Evolutionary conservation across 139 green algal genomes (phyloP).

Genomic region (Micromonas commoda): DNA sequence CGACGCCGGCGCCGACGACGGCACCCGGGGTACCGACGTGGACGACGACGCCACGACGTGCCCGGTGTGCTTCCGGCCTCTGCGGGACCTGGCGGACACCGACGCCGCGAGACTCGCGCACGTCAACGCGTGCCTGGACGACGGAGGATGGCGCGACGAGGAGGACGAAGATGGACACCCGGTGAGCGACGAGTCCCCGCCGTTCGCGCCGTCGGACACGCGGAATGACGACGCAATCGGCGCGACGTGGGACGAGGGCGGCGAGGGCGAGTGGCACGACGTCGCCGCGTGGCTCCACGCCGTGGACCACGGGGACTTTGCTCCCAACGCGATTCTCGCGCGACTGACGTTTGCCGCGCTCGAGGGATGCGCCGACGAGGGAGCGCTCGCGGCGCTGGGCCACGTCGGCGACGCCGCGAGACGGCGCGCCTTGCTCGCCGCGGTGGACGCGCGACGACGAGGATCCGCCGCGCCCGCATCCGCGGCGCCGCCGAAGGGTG

Average conservation of each 20-base stretch:
- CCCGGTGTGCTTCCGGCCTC: background rate
- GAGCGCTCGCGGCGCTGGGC: background rate
- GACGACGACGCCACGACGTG: background rate
- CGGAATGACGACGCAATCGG: background rate
- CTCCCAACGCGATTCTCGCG: background rate
- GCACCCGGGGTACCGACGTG: background rate
- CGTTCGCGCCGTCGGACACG: too few species aligned
- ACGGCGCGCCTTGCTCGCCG: background rate
- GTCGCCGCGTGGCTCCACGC: background rate
- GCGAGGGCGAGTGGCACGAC: background rate
- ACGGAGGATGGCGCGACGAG: background rate
- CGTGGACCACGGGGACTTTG: background rate
- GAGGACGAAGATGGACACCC: background rate
- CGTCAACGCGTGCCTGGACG: background rate
- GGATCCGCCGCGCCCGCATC: too few species aligned
- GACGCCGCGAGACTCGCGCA: background rate
- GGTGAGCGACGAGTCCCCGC: too few species aligned
- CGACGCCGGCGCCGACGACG: background rate
- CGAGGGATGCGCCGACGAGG: background rate
- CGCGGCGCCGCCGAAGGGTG: background rate
- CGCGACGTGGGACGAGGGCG: background rate
- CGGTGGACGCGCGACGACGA: background rate
- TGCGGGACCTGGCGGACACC: background rate
- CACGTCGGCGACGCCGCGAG: background rate
- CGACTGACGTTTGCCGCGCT: background rate